Evolutionary conservation across 108 stramenopile genomes (phyloP), one percentile per base, ranked within the genome.

Genomic region (Bacterosira constricta): DNA sequence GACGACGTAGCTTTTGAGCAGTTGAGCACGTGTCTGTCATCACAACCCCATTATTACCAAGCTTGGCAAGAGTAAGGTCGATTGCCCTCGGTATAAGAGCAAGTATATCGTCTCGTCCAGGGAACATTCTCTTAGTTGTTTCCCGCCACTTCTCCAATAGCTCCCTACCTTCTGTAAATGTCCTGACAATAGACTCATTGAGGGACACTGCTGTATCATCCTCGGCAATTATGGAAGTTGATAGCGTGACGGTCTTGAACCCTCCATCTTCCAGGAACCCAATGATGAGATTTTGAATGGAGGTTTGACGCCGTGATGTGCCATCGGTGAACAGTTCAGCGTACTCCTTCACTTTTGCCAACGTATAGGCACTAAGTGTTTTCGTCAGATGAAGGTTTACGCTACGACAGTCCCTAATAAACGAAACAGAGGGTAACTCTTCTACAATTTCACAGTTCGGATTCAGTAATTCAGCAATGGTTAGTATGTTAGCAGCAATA

Each of bases 11-110:
- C 52, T 55, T 53, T 12, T 26, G 27, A 13, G 53, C 53, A 57
- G 37, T 30, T 8, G 12, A 27, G 53, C 66, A 67, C 15, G 27
- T 54, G n/a, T 67, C 66, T 18, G 66, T 57, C 6, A 42, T 55
- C 3, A 34, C 30, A 20, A 42, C 20, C 25, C 66, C 66, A 17
- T 23, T 23, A 11, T 67, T 67, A 1, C 37, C 52, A 32, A 67
- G 53, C 52, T 67, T 67, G 18, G 38, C 51, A 25, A 67, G 11
- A 5, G 37, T 54, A 25, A 67, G 36, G 17, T 57, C 66, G 7
- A 4, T 17, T 4, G 52, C 18, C 10, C 27, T 23, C 11, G 66
- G 66, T 27, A 67, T 42, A 18, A 42, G 20, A 18, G 46, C 46
- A 18, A 47, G 23, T 47, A 47, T 47, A 21, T 47, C 46, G 20